phyloP scores from a whole-genome alignment of 73 alveolate species.

The Uronychia binucleata region DNA sequence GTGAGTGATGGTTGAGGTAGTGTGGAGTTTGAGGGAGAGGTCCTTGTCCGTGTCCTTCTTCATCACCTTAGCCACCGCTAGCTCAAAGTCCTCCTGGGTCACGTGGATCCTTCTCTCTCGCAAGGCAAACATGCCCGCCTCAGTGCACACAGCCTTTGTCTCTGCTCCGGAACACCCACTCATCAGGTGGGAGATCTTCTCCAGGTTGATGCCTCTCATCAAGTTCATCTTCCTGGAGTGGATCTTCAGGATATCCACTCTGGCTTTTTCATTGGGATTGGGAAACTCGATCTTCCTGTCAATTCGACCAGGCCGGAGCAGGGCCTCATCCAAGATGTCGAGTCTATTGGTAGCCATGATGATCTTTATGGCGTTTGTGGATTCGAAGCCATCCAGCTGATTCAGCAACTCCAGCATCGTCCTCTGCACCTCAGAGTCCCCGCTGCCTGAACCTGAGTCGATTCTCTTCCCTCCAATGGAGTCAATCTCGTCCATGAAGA shows the following conservation, averaged over 20 bases:
- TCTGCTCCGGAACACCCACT: conserved; percentile 99
- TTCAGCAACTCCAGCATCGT: conserved; percentile 99
- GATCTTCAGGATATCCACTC: conserved; percentile 96
- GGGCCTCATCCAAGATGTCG: conserved; percentile 99
- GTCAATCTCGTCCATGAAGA: conserved; percentile 99
- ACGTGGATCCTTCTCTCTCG: conserved; percentile 99
- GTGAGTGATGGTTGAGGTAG: no score
- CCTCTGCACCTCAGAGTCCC: conserved; percentile 99
- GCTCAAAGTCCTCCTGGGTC: conserved; percentile 99
- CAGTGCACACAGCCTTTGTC: conserved; percentile 95
- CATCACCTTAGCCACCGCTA: conserved; percentile 99
- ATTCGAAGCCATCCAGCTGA: conserved; percentile 99
- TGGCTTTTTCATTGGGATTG: conserved; percentile 98
- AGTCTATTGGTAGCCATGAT: conserved; percentile 99
- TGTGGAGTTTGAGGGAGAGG: conserved; percentile 89
- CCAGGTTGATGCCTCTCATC: conserved; percentile 95
- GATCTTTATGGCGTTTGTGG: conserved; percentile 91
- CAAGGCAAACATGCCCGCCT: conserved; percentile 99
- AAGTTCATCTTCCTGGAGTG: conserved; percentile 97
- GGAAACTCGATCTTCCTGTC: conserved; percentile 99
- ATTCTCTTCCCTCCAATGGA: conserved; percentile 98
- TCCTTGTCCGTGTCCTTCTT: conserved; percentile 99
- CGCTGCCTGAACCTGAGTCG: conserved; percentile 96
- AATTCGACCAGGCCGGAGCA: conserved; percentile 99
- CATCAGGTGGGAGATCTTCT: conserved; percentile 94